Evolutionary conservation across 176 grass and related monocot species (phyloP).

Genomic region (Oryza rufipogon): DNA sequence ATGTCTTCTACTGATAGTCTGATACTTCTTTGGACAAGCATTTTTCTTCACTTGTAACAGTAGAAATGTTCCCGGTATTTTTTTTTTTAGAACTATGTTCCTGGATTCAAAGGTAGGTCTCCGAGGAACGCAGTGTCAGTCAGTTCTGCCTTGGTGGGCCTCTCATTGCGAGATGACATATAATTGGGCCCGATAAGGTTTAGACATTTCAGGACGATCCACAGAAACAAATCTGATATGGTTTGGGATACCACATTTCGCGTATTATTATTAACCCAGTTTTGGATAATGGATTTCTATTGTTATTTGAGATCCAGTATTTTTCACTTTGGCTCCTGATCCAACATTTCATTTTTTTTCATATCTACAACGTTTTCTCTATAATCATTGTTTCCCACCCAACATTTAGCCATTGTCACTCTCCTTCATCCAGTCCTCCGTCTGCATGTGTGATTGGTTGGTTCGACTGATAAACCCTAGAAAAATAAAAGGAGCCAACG

Average conservation of each 20-base stretch:
- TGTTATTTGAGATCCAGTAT: too few relatives aligned
- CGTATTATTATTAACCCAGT: too few relatives aligned
- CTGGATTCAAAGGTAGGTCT: not conserved
- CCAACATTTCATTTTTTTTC: not conserved
- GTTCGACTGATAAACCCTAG: too few relatives aligned
- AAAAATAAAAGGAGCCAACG: too few relatives aligned
- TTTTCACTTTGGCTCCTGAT: not conserved
- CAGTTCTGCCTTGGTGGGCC: not conserved
- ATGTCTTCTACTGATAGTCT: not conserved
- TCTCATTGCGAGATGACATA: not conserved
- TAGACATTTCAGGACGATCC: not conserved
- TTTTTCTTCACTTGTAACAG: not conserved
- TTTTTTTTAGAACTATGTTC: too few relatives aligned
- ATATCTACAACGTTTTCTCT: too few relatives aligned
- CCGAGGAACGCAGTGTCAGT: not conserved
- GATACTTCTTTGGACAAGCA: not conserved
- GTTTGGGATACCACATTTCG: not conserved
- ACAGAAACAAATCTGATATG: not conserved
- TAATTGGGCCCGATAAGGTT: not conserved
- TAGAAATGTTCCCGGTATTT: too few relatives aligned
- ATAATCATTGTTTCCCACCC: too few relatives aligned
- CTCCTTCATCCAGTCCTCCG: too few relatives aligned
- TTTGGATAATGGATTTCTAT: too few relatives aligned
- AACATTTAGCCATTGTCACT: too few relatives aligned
- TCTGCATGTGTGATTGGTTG: too few relatives aligned